These are phyloP conservation scores for Pythium plurisporium DNA, from an alignment of 352 stramenopile genomes.

Conservation along the genomic window DNA sequence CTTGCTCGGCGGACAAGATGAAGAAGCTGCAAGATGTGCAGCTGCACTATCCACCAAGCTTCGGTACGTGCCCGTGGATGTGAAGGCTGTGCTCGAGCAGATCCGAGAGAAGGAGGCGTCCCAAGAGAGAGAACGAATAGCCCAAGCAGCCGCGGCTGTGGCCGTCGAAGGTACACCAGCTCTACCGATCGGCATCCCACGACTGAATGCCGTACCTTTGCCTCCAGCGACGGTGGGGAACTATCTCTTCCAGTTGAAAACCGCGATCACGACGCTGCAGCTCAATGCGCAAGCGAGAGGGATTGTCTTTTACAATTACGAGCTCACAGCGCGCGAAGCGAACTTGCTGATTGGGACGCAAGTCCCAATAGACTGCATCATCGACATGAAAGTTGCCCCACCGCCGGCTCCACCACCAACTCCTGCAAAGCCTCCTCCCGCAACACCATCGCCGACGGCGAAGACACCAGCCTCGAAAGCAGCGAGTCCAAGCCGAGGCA, in stretches of 20 bases:
- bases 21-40: constrained; percentile 37
- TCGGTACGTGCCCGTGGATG: constrained; percentile 41
- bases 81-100: constrained; percentile 26
- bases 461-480: neutral
- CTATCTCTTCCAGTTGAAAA: constrained; percentile 17
- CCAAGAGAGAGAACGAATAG: neutral
- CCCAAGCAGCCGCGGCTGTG: neutral
- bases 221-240: constrained; percentile 17
- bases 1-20: constrained; percentile 36
- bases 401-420: neutral
- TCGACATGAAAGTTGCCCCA: constrained; percentile 39
- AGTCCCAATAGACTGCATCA: constrained; percentile 46
- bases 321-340: constrained; percentile 37
- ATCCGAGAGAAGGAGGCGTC: constrained; percentile 16
- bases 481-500: neutral
- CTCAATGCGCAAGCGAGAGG: constrained; percentile 22
- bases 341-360: constrained; percentile 43
- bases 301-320: constrained; percentile 55
- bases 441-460: neutral
- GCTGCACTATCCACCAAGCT: constrained; percentile 33
- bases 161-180: neutral
- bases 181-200: neutral
- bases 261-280: constrained; percentile 18
- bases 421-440: neutral
- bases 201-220: neutral